Evolutionary conservation across 371 early-diverging fungal species (phyloP).

Genomic region (Catenaria anguillulae): DNA sequence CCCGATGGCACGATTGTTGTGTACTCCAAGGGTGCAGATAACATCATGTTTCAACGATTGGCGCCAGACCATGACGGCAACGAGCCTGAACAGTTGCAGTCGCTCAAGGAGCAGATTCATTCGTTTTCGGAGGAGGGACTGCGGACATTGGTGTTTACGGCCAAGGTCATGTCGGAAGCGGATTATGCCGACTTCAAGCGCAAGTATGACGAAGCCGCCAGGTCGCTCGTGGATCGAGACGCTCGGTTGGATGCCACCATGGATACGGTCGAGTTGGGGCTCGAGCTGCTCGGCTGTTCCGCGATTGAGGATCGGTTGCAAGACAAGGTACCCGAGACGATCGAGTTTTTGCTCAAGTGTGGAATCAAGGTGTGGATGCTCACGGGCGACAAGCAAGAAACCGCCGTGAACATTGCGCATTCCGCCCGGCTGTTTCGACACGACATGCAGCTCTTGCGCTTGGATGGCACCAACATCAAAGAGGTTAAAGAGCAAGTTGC

Average conservation of each 20-base stretch:
- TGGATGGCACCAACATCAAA: conserved; percentile 3
- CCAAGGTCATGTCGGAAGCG: conserved; percentile 13
- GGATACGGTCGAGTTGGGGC: conserved; percentile 23
- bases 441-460: conserved; percentile 19
- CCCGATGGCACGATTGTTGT: conserved; percentile 15
- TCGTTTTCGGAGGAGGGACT: conserved; percentile 20
- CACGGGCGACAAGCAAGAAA: conserved; percentile 59
- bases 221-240: conserved; percentile 19
- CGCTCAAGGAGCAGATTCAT: conserved; percentile 10
- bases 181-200: conserved; percentile 18
- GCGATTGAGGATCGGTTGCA: conserved; percentile 56
- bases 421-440: conserved; percentile 24
- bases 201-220: conserved; percentile 18
- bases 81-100: not conserved
- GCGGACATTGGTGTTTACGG: conserved; percentile 25
- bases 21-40: conserved; percentile 49
- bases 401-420: conserved; percentile 48
- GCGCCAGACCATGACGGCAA: too few species aligned
- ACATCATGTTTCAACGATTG: conserved; percentile 22
- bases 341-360: conserved; percentile 25
- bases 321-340: conserved; percentile 39
- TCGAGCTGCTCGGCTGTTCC: conserved; percentile 34
- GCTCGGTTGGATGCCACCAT: conserved; percentile 17
- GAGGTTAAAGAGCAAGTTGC: not conserved
- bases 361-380: conserved; percentile 28